Base-by-base conservation (phyloP, 108 stramenopile genomes). In the Pseudonitzschia multiseries region DNA sequence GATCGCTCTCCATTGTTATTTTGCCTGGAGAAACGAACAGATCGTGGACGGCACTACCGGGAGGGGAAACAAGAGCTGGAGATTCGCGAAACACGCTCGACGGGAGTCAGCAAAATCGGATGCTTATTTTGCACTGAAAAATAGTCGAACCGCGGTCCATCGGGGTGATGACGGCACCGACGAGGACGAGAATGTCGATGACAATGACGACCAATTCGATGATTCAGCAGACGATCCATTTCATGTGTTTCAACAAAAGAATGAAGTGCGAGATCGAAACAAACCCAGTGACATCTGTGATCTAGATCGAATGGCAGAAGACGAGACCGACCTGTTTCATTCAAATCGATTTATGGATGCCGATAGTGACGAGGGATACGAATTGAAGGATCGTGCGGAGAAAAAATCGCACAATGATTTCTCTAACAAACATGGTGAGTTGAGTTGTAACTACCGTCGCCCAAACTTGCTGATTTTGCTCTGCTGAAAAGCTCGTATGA, bases 1-100 rank as follows among this genome's bases (percentile, higher is more conserved):
- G 9, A 42, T 86, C 32, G 88, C 88, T 17, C 65, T 89, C 65
- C 64, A 71, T 21, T 68, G 79, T 20, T 86, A 86, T 51, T 86
- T 89, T 71, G 62, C 15, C 14, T 69, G 68, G 59, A 32, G 68
- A 51, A 40, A 69, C 17, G 12, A 53, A 54, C 61, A 29, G n/a
- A 62, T 62, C 6, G 18, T 5, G 4, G 61, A 62, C 40, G 10
- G 63, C 31, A 17, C 28, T 14, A 26, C 46, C 43, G 5, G 14
- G 17, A 48, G 46, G 8, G 28, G 22, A 14, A 0, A 4, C 9
- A 67, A 41, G n/a, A 48, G 21, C 21, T 50, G 66, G 66, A 10
- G 8, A n/a, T 62, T 62, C n/a, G 61, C 33, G 6, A 62, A 62
- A 62, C 33, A 62, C 14, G 61, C 61, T 40, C 61, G 61, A 17